Base-by-base conservation (phyloP, 495 filamentous ascomycete species). In the Staphylotrichum longicolle region DNA sequence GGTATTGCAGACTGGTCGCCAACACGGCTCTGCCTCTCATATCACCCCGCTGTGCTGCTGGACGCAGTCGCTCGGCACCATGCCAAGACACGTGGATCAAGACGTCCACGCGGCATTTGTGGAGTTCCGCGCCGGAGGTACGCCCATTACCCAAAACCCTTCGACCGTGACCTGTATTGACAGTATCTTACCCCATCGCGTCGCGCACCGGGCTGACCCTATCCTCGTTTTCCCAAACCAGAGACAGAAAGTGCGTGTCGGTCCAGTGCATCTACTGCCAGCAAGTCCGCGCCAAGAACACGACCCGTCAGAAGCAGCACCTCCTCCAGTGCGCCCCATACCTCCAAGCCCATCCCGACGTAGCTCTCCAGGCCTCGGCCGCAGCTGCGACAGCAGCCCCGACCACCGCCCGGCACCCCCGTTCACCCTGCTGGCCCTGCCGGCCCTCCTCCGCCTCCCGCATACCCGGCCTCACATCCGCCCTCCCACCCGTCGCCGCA, bases 271-370 rank as follows among this genome's bases (percentile, higher is more conserved):
- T 68, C 44, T 71, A 65, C 57, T 72, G 70, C 55, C 58, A 66
- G 27, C 58, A 68, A 52, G 51, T 60, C 32, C 42, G 68, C 7
- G 70, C 70, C 0, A 72, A 72, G 62, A 72, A 72, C 63, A 72
- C 70, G 14, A 72, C 70, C 8, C 67, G 70, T 27, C 70, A 72
- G 57, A 66, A 69, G 58, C 64, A 67, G 46, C 70, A 72, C 51
- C 70, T 72, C 12, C 52, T 63, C 4, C 57, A 67, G 12, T 72
- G 70, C 54, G 34, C 58, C 0, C 12, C 33, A 12, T 72, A 71
- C 57, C 70, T 71, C 48, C 42, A 54, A n/a, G 56, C 56, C 55
- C 68, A 72, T 50, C 70, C 70, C 37, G 68, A 71, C 4, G 64
- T 60, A 20, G 58, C 61, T 46, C 56, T 67, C 45, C 62, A 64